Evolutionary conservation across 306 rosid species (phyloP).

Genomic region (Dicorynia guianensis): DNA sequence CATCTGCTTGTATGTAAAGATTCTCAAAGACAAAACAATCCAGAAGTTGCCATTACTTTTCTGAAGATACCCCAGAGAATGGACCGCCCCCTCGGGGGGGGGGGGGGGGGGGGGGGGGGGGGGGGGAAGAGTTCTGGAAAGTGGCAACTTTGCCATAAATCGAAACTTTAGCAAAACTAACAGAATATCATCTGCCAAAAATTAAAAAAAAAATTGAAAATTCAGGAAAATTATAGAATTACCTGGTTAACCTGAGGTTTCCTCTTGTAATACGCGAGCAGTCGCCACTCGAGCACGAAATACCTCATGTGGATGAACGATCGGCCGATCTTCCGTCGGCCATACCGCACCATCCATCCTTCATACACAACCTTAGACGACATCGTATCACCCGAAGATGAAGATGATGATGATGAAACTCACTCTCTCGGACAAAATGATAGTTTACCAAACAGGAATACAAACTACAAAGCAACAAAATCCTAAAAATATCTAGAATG

Average conservation of each 20-base stretch:
- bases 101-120: too few relatives aligned
- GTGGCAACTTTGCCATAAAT: neutral
- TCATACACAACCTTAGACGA: constrained; percentile 93
- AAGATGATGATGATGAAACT: neutral
- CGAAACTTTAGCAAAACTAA: constrained; percentile 24
- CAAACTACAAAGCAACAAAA: neutral
- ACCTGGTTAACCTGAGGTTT: constrained; percentile 98
- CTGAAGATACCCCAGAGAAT: neutral
- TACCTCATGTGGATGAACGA: constrained; percentile 97
- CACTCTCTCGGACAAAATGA: neutral
- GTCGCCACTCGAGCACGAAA: constrained; percentile 92
- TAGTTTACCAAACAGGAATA: neutral
- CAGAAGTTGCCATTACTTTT: constrained; percentile 20
- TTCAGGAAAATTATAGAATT: constrained; percentile 7
- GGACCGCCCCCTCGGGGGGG: too few relatives aligned
- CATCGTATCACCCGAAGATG: constrained; percentile 52
- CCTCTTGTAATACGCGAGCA: constrained; percentile 92
- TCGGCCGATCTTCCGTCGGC: constrained; percentile 95
- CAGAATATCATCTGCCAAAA: neutral
- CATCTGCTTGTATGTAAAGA: neutral
- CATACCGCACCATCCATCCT: constrained; percentile 99
- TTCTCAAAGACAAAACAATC: constrained; percentile 1
- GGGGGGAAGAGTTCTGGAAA: constrained; percentile 24
- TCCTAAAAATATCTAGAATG: constrained; percentile 2
- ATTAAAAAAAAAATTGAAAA: neutral